Evolutionary conservation across 2,329 filamentous ascomycete genomes (phyloP).

Genomic region (Periglandula ipomoeae): DNA sequence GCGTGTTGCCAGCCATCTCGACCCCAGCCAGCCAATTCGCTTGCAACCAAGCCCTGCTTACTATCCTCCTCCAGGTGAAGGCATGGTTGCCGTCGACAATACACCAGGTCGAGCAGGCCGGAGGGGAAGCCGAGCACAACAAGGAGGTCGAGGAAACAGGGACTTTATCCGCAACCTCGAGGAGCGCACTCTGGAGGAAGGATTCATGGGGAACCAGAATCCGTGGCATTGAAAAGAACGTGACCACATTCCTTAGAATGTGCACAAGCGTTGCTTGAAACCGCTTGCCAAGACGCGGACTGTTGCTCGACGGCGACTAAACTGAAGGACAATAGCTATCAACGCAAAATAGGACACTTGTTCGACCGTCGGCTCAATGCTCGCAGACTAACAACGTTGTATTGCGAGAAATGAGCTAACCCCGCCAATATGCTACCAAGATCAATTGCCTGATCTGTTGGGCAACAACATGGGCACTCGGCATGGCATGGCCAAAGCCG

Average conservation of each 20-base stretch:
- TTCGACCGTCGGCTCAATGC: background rate
- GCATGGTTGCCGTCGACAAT: constrained; percentile 57
- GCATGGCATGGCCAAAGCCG: background rate
- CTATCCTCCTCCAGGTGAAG: constrained; percentile 86
- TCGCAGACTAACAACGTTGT: background rate
- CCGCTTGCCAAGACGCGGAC: background rate
- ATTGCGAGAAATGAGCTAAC: background rate
- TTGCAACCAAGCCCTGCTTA: constrained; percentile 94
- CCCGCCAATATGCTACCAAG: background rate
- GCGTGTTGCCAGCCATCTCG: constrained; percentile 88
- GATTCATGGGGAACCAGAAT: constrained; percentile 62
- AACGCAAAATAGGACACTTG: background rate
- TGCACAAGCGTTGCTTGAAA: background rate
- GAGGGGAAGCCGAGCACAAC: constrained; percentile 64
- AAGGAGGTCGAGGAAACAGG: constrained; percentile 53
- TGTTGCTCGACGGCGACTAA: background rate
- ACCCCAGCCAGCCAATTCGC: constrained; percentile 88
- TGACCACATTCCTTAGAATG: background rate
- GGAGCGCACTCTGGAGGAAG: constrained; percentile 88
- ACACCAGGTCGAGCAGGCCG: constrained; percentile 52
- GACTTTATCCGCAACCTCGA: constrained; percentile 95
- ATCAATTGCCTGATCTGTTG: too few relatives aligned
- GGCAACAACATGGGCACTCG: background rate
- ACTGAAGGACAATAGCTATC: background rate
- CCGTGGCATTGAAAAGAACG: constrained; percentile 54